These are phyloP conservation scores for Jamesozyma gamospora DNA, from an alignment of 805 yeast species.

Conservation along the genomic window DNA sequence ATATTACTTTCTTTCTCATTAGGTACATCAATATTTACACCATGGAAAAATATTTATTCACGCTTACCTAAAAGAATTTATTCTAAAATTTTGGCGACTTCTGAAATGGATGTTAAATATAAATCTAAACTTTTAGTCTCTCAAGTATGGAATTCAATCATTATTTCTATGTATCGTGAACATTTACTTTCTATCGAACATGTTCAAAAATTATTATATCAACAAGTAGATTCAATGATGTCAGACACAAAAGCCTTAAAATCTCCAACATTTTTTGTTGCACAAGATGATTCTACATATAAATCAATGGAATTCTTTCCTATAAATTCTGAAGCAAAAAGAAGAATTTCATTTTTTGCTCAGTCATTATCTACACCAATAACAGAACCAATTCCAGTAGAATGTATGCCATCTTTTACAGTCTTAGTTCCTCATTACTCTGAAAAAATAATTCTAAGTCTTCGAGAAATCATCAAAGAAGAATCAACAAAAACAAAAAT, in stretches of 20 bases:
- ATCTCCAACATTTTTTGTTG: constrained; percentile 70
- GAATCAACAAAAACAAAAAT: constrained; percentile 47
- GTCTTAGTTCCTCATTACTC: constrained; percentile 81
- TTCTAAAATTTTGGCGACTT: constrained; percentile 52
- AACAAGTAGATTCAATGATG: constrained; percentile 32
- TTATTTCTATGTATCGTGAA: constrained; percentile 73
- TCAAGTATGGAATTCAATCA: constrained; percentile 76
- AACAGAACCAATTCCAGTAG: constrained; percentile 57
- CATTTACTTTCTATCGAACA: constrained; percentile 68
- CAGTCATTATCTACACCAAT: constrained; percentile 82
- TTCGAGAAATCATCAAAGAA: constrained; percentile 71
- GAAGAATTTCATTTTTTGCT: constrained; percentile 82
- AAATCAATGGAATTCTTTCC: constrained; percentile 46
- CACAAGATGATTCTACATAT: constrained; percentile 69
- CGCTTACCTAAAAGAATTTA: constrained; percentile 67
- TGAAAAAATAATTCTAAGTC: constrained; percentile 66
- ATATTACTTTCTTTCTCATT: constrained; percentile 59
- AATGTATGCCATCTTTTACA: constrained; percentile 69
- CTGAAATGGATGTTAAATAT: constrained; percentile 37
- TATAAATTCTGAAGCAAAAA: constrained; percentile 62
- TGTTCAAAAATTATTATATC: constrained; percentile 55
- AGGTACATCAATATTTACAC: constrained; percentile 81
- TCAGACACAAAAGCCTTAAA: constrained; percentile 37
- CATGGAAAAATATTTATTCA: constrained; percentile 76
- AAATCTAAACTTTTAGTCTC: constrained; percentile 50